These are phyloP conservation scores for Aspergillus sp. DNA, from an alignment of 2,329 filamentous ascomycete genomes.

Conservation along the genomic window DNA sequence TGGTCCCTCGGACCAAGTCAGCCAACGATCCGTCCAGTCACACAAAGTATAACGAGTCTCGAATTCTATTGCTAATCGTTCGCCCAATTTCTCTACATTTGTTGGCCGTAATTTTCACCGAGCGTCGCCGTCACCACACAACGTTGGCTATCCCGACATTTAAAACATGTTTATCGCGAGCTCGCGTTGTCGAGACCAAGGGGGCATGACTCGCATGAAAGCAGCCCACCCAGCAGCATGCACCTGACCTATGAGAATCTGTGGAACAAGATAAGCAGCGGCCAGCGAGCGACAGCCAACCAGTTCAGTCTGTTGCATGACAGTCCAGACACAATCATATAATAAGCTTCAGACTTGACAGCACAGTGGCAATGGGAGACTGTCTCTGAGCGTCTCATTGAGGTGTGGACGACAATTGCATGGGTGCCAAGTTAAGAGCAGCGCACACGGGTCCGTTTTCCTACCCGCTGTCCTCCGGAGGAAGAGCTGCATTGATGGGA, in stretches of 20 bases:
- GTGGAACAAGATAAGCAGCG: constrained; percentile 11
- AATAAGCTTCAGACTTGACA: constrained; percentile 12
- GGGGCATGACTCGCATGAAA: constrained; percentile 5
- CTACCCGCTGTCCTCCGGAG: neutral
- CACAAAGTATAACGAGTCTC: neutral
- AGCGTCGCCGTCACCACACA: neutral
- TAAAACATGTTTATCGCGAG: neutral
- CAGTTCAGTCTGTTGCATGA: neutral
- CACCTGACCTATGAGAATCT: neutral
- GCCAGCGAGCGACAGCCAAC: constrained; percentile 8
- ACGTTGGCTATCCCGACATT: neutral
- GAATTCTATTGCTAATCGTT: neutral
- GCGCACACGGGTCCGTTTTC: neutral
- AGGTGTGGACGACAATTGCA: neutral
- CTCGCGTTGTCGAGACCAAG: neutral
- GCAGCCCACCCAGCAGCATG: neutral
- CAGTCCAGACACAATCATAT: neutral
- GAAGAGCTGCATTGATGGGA: neutral
- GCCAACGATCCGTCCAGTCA: neutral
- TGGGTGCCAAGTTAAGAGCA: neutral
- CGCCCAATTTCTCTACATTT: neutral
- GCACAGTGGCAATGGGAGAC: neutral
- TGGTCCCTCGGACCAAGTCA: neutral
- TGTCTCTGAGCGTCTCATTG: neutral
- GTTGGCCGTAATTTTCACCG: neutral